Conservation (phyloP, 2,329 filamentous ascomycete species). For the Chaetomiaceae sp. region DNA sequence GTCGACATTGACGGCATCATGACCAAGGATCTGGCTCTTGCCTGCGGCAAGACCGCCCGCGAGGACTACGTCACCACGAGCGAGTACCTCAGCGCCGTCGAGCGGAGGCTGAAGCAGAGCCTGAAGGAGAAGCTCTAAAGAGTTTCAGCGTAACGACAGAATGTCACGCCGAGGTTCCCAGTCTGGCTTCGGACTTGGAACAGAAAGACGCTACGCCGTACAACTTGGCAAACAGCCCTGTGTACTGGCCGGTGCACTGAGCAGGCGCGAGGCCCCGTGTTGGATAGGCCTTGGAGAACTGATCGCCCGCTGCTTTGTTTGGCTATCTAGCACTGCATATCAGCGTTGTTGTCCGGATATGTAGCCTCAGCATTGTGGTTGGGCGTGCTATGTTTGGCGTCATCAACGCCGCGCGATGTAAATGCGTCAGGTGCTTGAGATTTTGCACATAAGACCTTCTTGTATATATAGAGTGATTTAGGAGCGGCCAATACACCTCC, state of each 20-base stretch:
- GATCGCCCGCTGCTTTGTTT: background rate
- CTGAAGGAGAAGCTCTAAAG: slow-evolving; percentile 72
- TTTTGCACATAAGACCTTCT: background rate
- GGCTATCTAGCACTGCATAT: background rate
- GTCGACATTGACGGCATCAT: slow-evolving; percentile 93
- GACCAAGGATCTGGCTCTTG: slow-evolving; percentile 98
- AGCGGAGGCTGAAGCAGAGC: slow-evolving; percentile 77
- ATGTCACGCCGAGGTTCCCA: background rate
- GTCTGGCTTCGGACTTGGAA: too few species aligned
- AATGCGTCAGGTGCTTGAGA: background rate
- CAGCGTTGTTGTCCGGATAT: background rate
- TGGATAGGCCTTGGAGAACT: background rate
- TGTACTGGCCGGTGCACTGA: background rate
- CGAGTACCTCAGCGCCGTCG: slow-evolving; percentile 89
- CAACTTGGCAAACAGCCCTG: background rate
- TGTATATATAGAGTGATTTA: background rate
- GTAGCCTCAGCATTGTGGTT: background rate
- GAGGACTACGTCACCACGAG: slow-evolving; percentile 85
- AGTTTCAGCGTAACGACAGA: background rate
- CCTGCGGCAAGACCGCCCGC: slow-evolving; percentile 81
- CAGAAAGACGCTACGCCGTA: background rate
- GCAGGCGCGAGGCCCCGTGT: background rate
- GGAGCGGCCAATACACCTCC: background rate
- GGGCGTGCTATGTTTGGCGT: background rate
- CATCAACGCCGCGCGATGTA: background rate